Base-by-base conservation (phyloP, 2,329 filamentous ascomycete species). In the Malbranchea zuffiana region DNA sequence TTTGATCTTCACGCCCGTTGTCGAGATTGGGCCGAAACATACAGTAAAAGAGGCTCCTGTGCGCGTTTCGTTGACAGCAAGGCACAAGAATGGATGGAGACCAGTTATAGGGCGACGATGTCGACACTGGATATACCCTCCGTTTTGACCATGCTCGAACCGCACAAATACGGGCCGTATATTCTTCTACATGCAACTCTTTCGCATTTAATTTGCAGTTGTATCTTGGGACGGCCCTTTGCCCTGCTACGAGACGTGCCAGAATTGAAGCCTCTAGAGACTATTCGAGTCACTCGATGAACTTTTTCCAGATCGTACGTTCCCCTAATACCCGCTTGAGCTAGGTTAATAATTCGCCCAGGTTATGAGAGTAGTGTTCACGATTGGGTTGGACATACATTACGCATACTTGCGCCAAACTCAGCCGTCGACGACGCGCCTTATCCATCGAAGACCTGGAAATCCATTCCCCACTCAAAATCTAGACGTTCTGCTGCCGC, bases 221-320 rank as follows among this genome's bases (percentile, higher is more conserved):
- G 2, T 6, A 18, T 41, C 18, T 37, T 41, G 5, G 1, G 30
- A 11, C 3, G 25, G 18, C 39, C 39, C 13, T 38, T 41, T 18
- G 26, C 28, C 16, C 18, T 17, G 5, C 25, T 37, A 3, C 10
- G n/a, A 8, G 10, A 34, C 3, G 13, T n/a, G n/a, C 11, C 26
- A 11, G 7, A 23, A 3, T 16, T 6, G 11, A 30, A n/a, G n/a
- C n/a, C n/a, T 37, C 2, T 6, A 20, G 17, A 11, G 4, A 7
- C 23, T 35, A 20, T 28, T 25, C 12, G 23, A 19, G 2, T 6
- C 6, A 11, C 17, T 40, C 2, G 16, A 13, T n/a, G 19, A 28
- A 6, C 19, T 24, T 15, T 3, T 19, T 5, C 13, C 18, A 29
- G 29, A 28, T n/a, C 10, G 16, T 25, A 35, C 25, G 23, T 17